Evolutionary conservation across 768 basidiomycete genomes (phyloP), one percentile per base, ranked within the genome.

Genomic region (Imleria badia): DNA sequence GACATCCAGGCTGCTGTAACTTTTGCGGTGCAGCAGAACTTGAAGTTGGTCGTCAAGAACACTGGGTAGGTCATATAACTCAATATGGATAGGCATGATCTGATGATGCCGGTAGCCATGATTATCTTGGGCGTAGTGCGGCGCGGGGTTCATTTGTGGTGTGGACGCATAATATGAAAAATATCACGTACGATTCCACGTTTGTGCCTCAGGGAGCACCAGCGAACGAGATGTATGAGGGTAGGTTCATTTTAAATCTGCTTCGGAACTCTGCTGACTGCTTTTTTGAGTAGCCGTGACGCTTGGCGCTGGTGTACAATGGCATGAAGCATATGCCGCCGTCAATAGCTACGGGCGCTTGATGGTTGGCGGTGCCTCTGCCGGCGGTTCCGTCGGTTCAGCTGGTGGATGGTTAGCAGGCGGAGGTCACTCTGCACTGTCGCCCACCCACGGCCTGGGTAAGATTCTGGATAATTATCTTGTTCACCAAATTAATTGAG

Each of bases 391-490:
- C 6, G 70, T 81, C 5, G 81, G 78, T 35, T 74, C 80, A 6
- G 73, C 75, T 8, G 81, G 79, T 33, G 81, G 81, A 23, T 83
- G 79, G 76, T 51, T 78, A 1, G 68, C 73, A 33, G 81, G 81
- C 19, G 81, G 78, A 3, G 79, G 81, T 5, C 80, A 82, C 50
- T 76, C 76, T 45, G 60, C 30, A 7, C 59, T 80, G 2, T 69
- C 78, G 0, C 72, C 78, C 6, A 61, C 40, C 10, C 71, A 73
- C 48, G 81, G 81, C 5, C 72, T 81, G 17, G 78, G 78, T 79
- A 58, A 29, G 53, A 13, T 31, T 19, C n/a, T 15, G 14, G 6
- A 2, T n/a, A n/a, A n/a, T n/a, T 5, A 11, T 48, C 2, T 1
- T 11, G 5, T 29, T 30, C 19, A 15, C 11, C 1, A 11, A 33